Percentiles rank a stretch among this genome's conserved stretches.
Evolutionary conservation across 495 filamentous ascomycete genomes (phyloP).

Genomic region (Aspergillus heteromorphus): DNA sequence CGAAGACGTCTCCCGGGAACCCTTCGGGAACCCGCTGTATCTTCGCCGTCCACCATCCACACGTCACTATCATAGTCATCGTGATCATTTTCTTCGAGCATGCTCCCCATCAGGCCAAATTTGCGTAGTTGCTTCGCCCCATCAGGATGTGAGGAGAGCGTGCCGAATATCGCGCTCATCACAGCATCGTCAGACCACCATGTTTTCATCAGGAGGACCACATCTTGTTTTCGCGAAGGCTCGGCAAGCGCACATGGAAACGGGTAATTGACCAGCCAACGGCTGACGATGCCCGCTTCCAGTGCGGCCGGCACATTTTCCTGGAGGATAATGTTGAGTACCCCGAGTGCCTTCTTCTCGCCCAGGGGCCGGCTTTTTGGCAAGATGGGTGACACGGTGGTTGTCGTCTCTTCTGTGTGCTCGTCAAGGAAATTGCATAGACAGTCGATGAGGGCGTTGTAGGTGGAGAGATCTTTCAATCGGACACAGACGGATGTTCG

Average conservation of each 20-base stretch:
- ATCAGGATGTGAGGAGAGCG: constrained; percentile 27
- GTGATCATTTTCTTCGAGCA: constrained; percentile 39
- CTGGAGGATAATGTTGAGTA: constrained; percentile 34
- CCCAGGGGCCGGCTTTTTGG: constrained; percentile 40
- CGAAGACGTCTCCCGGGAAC: constrained; percentile 30
- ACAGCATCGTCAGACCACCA: constrained; percentile 41
- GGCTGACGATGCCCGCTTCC: constrained; percentile 40
- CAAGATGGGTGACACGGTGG: constrained; percentile 37
- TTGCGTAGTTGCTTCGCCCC: constrained; percentile 40
- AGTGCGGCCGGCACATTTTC: constrained; percentile 35
- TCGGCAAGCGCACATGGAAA: constrained; percentile 38
- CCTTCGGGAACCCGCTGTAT: constrained; percentile 33
- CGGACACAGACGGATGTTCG: constrained; percentile 35
- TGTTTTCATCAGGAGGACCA: constrained; percentile 41
- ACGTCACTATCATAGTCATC: constrained; percentile 48
- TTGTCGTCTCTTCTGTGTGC: constrained; percentile 31
- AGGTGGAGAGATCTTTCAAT: constrained; percentile 34
- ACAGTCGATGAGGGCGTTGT: constrained; percentile 40
- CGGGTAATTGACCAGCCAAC: constrained; percentile 47
- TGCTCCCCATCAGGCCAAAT: constrained; percentile 38
- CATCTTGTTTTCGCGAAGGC: constrained; percentile 35
- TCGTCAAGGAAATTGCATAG: constrained; percentile 45
- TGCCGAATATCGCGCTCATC: constrained; percentile 41
- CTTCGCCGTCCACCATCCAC: constrained; percentile 47
- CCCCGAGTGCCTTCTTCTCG: constrained; percentile 37